phyloP scores from a whole-genome alignment of 208 protist species.

The Lotmaria passim region DNA sequence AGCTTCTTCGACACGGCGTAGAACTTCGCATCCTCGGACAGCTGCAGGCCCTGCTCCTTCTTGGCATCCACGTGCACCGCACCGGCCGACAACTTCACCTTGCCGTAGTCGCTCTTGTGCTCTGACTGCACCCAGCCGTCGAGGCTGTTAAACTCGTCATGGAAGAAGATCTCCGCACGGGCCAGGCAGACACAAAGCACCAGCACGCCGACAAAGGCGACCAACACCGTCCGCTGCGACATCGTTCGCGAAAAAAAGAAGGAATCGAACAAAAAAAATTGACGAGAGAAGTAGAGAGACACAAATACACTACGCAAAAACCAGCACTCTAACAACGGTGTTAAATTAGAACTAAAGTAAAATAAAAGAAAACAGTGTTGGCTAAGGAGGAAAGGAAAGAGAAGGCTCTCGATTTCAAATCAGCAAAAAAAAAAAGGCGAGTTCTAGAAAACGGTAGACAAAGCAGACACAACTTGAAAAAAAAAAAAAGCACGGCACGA shows the following conservation, averaged over 20 bases:
- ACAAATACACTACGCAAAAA: not conserved
- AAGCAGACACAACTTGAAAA: not conserved
- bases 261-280: not conserved
- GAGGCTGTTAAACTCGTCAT: constrained; percentile 74
- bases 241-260: constrained; percentile 1
- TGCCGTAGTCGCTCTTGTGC: constrained; percentile 62
- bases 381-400: too few species aligned
- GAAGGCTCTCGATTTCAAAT: too few species aligned
- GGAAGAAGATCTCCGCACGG: constrained; percentile 59
- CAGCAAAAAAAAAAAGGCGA: too few species aligned
- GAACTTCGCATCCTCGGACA: constrained; percentile 86
- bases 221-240: constrained; percentile 13
- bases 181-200: constrained; percentile 35
- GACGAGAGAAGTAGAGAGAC: not conserved
- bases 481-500: constrained; percentile 13
- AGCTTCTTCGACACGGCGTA: constrained; percentile 90
- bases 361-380: too few species aligned
- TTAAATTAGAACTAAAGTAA: too few species aligned
- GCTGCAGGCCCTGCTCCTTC: constrained; percentile 85
- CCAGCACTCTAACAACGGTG: too few species aligned
- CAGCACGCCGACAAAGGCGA: constrained; percentile 29
- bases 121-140: constrained; percentile 70
- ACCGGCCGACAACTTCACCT: constrained; percentile 61
- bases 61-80: constrained; percentile 60
- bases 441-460: not conserved